Base-by-base conservation (phyloP, 257 asterid species). In the Plantago major region DNA sequence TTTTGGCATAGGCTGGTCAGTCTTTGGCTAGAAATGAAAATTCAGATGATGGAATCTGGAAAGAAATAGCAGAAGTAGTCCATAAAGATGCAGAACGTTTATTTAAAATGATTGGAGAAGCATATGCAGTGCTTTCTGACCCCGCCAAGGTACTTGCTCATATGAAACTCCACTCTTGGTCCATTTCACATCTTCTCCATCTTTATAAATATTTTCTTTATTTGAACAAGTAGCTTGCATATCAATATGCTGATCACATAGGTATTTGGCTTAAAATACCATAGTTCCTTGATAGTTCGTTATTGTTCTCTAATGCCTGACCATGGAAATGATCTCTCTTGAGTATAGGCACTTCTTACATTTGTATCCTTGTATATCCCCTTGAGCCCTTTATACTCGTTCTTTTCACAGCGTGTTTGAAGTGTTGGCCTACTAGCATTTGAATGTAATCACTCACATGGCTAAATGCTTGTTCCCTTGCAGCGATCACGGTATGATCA, bases 121-220 rank as follows among this genome's bases (percentile, higher is more conserved):
- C 98, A 61, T 84, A 91, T 81, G 90, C 95, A 15, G 84, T 91
- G 67, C 96, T 91, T 67, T 91, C 98, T n/a, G 96, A 91, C 73
- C 84, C 92, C 59, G 43, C 82, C 52, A 86, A 91, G 98, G 98
- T 91, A 79, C 60, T 44, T 55, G 58, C 58, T 56, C 55, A 30
- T 66, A 47, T 58, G 45, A 58, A 28, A 42, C 55, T 11, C 33
- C 52, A 48, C 40, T 33, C 40, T 33, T 33, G 6, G 40, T 33
- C 40, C 40, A 33, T 33, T 33, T 33, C 40, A 33, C 40, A 33
- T 33, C 8, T 33, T 4, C 0, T 6, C 57, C 43, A 42, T 52
- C 63, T 11, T 37, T 22, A 19, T 13, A 16, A 19, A 7, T 5
- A 26, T 22, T 48, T 22, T 22, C 26, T 22, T 22, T 7, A 48